Evolutionary conservation across 1,284 basidiomycete species (phyloP), one percentile per base, ranked within the genome.

Genomic region (Neolentinus lepideus): DNA sequence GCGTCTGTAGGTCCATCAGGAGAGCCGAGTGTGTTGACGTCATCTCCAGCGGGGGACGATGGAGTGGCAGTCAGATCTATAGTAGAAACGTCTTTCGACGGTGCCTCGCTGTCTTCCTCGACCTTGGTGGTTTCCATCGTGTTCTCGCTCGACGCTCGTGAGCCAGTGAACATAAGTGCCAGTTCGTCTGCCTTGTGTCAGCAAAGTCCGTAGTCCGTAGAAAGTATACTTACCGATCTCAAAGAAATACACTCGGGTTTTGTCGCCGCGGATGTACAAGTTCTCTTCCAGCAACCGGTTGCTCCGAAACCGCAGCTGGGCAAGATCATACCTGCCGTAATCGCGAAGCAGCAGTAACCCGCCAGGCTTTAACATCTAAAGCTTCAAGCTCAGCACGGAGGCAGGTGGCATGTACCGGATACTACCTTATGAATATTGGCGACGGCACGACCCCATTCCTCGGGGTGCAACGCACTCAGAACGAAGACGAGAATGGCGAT

Each of bases 181-280:
- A 97, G 73, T 68, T 97, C 92, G 63, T 94, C 92, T 92, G 22
- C n/a, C 3, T 50, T 25, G 4, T 50, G 22, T 50, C 8, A 24
- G 16, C 12, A 6, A 8, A 26, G 6, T 25, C 4, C 12, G 8
- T 16, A 50, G 25, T 11, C 11, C 6, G 51, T 25, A 21, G 12
- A 12, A 52, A 29, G 53, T 27, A 50, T 0, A 66, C 77, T 48
- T 60, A 89, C 92, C 90, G 19, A 89, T 69, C 59, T 91, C 89
- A 64, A 98, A 98, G 69, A 97, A 98, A 69, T 97, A 98, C 0
- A 98, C 95, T 33, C 97, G 78, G 0, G 96, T 99, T 61, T 95
- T 96, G 70, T 99, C 96, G 1, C 96, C 96, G 51, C 96, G 82
- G 52, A 95, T 88, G 65, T 98, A 98, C 60, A 96, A 91, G 67